phyloP scores from a whole-genome alignment of 2,329 filamentous ascomycete species.

The Chrysoporthe puriensis region DNA sequence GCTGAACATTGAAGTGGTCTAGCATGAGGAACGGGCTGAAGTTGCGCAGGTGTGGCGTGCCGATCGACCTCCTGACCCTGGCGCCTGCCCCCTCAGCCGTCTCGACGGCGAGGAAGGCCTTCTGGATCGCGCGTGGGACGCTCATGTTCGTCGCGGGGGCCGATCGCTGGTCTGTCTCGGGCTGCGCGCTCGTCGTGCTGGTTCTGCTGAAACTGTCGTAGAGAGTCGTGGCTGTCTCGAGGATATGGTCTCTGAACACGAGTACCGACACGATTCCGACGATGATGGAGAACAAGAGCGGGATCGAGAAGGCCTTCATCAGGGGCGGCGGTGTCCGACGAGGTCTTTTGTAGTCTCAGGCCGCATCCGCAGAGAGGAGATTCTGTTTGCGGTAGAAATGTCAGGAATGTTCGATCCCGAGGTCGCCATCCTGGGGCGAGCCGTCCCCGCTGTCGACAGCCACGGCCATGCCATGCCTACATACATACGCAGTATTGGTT shows the following conservation, averaged over 20 bases:
- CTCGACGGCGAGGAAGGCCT: constrained; percentile 82
- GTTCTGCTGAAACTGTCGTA: constrained; percentile 31
- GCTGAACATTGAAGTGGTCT: constrained; percentile 82
- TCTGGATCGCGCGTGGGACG: constrained; percentile 74
- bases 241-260: constrained; percentile 39
- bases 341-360: constrained; percentile 9
- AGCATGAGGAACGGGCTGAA: constrained; percentile 96
- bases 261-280: constrained; percentile 44
- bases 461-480: neutral
- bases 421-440: constrained; percentile 5
- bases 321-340: constrained; percentile 12
- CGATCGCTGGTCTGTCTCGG: constrained; percentile 9
- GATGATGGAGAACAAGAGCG: constrained; percentile 43
- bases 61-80: constrained; percentile 83
- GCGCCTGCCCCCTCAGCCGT: constrained; percentile 89
- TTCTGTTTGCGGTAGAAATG: neutral
- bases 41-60: constrained; percentile 80
- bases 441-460: neutral
- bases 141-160: constrained; percentile 59
- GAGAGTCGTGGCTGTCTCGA: constrained; percentile 32
- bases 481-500: neutral
- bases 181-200: constrained; percentile 12
- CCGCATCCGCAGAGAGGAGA: neutral
- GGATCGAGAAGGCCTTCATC: constrained; percentile 45
- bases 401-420: constrained; percentile 7